Percentiles rank a stretch among this genome's conserved stretches.
Conservation (phyloP, 305 asterid species). For the Galium porrigens region DNA sequence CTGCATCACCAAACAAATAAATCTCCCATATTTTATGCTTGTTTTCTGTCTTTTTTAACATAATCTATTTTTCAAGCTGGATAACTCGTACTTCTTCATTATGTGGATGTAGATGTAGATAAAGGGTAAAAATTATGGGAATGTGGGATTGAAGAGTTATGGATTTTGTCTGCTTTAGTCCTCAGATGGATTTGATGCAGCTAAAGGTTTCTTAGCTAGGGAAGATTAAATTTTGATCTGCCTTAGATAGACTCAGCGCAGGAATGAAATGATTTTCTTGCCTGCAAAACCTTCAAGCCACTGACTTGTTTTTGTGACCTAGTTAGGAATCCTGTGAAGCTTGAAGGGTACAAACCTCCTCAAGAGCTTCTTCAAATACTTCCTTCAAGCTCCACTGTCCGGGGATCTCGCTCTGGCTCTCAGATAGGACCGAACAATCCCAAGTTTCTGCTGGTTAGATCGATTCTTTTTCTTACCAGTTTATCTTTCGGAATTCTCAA, state of each 20-base stretch:
- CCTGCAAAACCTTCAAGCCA: no score
- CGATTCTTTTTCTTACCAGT: slow-evolving; percentile 12
- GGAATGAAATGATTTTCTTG: slow-evolving; percentile 1
- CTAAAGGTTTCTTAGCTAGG: not conserved
- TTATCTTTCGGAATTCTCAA: not conserved
- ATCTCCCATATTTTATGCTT: not conserved
- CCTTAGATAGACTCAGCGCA: not conserved
- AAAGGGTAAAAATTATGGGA: not conserved
- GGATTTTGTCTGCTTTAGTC: not conserved
- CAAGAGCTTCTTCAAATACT: slow-evolving; percentile 74
- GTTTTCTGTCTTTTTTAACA: not conserved
- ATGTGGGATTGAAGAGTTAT: not conserved
- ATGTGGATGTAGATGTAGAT: not conserved
- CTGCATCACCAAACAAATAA: not conserved
- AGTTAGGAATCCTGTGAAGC: slow-evolving; percentile 69
- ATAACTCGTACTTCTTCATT: not conserved
- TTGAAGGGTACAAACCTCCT: slow-evolving; percentile 64
- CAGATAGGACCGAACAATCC: slow-evolving; percentile 85
- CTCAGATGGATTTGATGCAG: not conserved
- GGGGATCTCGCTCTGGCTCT: slow-evolving; percentile 48
- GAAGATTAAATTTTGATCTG: not conserved
- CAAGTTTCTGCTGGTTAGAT: slow-evolving; percentile 50
- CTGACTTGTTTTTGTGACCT: slow-evolving; percentile 16
- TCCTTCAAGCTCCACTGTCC: slow-evolving; percentile 51
- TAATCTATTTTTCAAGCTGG: not conserved